Conservation (phyloP, 305 asterid species). For the Ilex paraguariensis region DNA sequence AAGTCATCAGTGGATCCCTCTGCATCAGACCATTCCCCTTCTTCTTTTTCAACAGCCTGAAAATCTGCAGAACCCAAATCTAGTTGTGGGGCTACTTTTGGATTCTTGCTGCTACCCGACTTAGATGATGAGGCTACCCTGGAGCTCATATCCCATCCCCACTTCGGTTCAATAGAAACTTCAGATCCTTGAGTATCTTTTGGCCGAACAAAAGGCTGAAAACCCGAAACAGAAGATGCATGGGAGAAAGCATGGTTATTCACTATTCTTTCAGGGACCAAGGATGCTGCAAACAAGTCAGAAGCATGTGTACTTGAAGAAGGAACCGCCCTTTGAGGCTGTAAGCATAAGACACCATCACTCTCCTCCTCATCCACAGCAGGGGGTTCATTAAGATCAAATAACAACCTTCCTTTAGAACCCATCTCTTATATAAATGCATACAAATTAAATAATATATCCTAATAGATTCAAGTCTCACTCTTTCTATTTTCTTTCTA, state of each 20-base stretch:
- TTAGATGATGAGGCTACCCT: constrained; percentile 34
- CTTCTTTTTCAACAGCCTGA: constrained; percentile 77
- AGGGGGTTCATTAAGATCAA: constrained; percentile 98
- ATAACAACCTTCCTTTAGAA: constrained; percentile 83
- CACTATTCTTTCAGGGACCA: constrained; percentile 65
- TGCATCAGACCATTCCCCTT: constrained; percentile 99
- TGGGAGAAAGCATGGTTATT: constrained; percentile 93
- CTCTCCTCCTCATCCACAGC: constrained; percentile 73
- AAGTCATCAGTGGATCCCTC: constrained; percentile 61
- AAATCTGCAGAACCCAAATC: constrained; percentile 38
- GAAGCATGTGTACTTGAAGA: constrained; percentile 66
- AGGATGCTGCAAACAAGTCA: constrained; percentile 53
- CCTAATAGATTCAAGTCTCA: constrained; percentile 37
- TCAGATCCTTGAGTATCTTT: constrained; percentile 42
- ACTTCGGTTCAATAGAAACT: constrained; percentile 28
- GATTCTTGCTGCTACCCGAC: constrained; percentile 30
- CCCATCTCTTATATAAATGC: constrained; percentile 77
- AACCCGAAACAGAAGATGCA: constrained; percentile 92
- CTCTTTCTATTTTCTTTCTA: constrained; percentile 35
- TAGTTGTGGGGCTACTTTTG: constrained; percentile 34
- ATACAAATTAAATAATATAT: constrained; percentile 46
- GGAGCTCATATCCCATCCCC: constrained; percentile 21
- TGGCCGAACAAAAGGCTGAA: constrained; percentile 90
- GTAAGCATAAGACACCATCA: constrained; percentile 59
- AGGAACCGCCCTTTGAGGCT: constrained; percentile 92